These are phyloP conservation scores for Halenospora varia DNA, from an alignment of 495 filamentous ascomycete genomes.

Conservation along the genomic window DNA sequence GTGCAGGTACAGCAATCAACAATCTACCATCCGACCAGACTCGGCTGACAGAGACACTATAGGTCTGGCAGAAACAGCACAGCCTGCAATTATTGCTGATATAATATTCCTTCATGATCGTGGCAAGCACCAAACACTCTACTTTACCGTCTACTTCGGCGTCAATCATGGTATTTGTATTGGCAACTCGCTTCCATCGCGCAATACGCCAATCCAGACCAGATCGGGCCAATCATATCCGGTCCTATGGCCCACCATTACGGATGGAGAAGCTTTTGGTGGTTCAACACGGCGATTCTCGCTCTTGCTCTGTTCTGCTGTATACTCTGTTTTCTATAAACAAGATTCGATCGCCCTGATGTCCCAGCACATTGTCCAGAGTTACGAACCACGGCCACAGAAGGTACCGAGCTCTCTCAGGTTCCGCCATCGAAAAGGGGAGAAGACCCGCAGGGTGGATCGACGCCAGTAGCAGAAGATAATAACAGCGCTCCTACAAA, in stretches of 20 bases:
- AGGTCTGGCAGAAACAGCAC: slow-evolving; percentile 49
- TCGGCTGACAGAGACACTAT: no score
- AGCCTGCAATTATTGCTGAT: slow-evolving; percentile 59
- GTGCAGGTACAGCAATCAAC: no score
- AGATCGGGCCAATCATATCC: slow-evolving; percentile 57
- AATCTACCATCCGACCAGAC: no score
- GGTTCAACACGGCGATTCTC: slow-evolving; percentile 31
- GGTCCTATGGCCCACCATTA: slow-evolving; percentile 55
- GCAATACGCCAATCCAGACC: slow-evolving; percentile 38
- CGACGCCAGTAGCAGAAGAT: no score
- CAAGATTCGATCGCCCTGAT: slow-evolving; percentile 49
- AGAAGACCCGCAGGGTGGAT: no score
- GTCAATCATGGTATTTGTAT: slow-evolving; percentile 33
- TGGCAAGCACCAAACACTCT: slow-evolving; percentile 61
- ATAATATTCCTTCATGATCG: slow-evolving; percentile 63
- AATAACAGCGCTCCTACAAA: not conserved
- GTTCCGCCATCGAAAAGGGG: no score
- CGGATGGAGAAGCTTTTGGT: slow-evolving; percentile 68
- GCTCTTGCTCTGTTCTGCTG: slow-evolving; percentile 41
- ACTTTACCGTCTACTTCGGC: slow-evolving; percentile 50
- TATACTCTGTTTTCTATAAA: slow-evolving; percentile 58
- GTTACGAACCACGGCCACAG: slow-evolving; percentile 2
- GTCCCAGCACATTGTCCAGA: not conserved
- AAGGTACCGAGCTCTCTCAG: no score
- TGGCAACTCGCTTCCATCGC: slow-evolving; percentile 51